These are phyloP conservation scores for Pholiota adiposa DNA, from an alignment of 1,284 basidiomycete species.

Conservation along the genomic window DNA sequence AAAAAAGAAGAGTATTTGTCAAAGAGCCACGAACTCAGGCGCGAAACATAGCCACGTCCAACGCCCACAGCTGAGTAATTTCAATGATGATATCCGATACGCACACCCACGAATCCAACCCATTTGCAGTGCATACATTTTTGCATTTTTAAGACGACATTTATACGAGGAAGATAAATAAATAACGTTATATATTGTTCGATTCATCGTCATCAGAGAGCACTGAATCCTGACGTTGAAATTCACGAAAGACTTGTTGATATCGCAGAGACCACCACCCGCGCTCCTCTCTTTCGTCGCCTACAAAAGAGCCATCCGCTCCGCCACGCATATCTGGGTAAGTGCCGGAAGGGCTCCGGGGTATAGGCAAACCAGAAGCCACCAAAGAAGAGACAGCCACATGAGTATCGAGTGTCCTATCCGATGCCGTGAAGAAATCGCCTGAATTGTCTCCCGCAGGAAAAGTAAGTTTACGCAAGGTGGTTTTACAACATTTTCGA, in stretches of 20 bases:
- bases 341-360: constrained; percentile 36
- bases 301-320: constrained; percentile 1
- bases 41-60: no score
- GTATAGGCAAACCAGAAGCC: constrained; percentile 57
- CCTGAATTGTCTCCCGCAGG: constrained; percentile 18
- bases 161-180: constrained; percentile 1
- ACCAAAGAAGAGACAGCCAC: constrained; percentile 57
- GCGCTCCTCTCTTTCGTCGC: constrained; percentile 68
- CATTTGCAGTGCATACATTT: no score
- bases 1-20: no score
- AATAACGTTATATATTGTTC: constrained; percentile 4
- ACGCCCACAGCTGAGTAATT: no score
- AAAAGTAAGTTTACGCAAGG: constrained; percentile 43
- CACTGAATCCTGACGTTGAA: constrained; percentile 25
- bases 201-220: constrained; percentile 21
- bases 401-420: constrained; percentile 39
- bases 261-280: constrained; percentile 81
- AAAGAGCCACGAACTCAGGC: no score
- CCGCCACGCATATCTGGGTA: constrained; percentile 24
- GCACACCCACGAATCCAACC: no score
- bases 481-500: constrained; percentile 52
- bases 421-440: constrained; percentile 50
- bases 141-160: no score
- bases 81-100: no score
- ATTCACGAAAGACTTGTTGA: constrained; percentile 58